These are phyloP conservation scores for Lolium rigidum DNA, from an alignment of 176 grass and related monocot genomes.

Conservation along the genomic window DNA sequence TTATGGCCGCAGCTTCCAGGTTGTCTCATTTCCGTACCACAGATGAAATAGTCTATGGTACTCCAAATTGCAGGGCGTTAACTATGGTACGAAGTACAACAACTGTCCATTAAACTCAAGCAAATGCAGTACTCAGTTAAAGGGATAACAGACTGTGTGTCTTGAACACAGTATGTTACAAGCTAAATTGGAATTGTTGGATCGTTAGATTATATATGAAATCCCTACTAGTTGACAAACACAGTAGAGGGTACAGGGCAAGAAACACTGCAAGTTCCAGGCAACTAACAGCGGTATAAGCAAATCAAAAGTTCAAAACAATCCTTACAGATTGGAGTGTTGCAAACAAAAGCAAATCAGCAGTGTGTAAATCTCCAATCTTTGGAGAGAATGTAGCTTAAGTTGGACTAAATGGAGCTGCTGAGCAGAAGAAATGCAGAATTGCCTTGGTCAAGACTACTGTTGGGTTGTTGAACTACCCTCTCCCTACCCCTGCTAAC, in stretches of 20 bases:
- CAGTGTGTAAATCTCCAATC: background rate
- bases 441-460: background rate
- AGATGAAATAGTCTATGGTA: background rate
- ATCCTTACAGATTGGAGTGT: background rate
- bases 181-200: background rate
- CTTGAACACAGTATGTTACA: background rate
- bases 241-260: background rate
- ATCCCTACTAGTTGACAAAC: slow-evolving; percentile 26
- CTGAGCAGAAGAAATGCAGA: background rate
- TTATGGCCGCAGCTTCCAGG: background rate
- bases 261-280: slow-evolving; percentile 9
- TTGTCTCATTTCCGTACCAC: slow-evolving; percentile 24
- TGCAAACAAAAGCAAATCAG: background rate
- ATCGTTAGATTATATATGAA: slow-evolving; percentile 35
- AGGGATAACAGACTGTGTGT: slow-evolving; percentile 25
- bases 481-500: slow-evolving; percentile 17
- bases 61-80: slow-evolving; percentile 11
- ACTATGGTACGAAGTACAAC: slow-evolving; percentile 31
- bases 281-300: background rate
- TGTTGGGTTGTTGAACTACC: slow-evolving; percentile 46
- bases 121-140: background rate
- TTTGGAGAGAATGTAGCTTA: slow-evolving; percentile 29
- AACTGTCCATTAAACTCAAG: slow-evolving; percentile 6
- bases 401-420: slow-evolving; percentile 14
- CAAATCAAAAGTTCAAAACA: slow-evolving; percentile 1